Conservation (phyloP, 179 eudicot species). For the Carnegiea gigantea region DNA sequence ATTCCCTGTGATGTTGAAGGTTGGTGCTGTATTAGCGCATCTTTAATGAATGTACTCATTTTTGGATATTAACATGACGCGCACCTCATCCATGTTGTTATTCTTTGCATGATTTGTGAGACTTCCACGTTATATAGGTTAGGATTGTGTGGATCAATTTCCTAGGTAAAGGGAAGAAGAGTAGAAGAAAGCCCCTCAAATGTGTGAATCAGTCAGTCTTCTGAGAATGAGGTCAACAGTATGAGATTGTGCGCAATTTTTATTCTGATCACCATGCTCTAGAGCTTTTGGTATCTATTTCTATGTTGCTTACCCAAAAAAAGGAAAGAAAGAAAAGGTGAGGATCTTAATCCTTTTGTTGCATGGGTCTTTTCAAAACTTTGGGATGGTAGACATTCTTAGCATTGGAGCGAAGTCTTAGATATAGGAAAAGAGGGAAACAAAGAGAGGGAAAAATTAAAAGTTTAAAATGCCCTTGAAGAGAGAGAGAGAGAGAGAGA, state of each 20-base stretch:
- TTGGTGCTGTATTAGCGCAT: constrained; percentile 18
- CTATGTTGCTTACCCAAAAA: background rate
- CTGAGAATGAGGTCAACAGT: too few species aligned
- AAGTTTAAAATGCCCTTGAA: background rate
- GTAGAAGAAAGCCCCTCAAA: background rate
- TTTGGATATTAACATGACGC: background rate
- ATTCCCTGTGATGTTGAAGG: constrained; percentile 91
- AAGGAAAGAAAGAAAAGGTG: too few species aligned
- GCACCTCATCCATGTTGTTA: background rate
- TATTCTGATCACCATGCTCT: background rate
- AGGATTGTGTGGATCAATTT: background rate
- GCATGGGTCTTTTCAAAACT: too few species aligned
- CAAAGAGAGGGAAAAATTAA: background rate
- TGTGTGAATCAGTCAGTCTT: background rate
- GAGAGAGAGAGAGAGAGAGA: background rate
- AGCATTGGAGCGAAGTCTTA: too few species aligned
- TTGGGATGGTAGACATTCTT: too few species aligned
- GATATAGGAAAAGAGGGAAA: too few species aligned
- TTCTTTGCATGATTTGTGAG: background rate
- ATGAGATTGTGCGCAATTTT: background rate
- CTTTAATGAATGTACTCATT: background rate
- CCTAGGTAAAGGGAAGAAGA: background rate
- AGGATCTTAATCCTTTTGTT: too few species aligned
- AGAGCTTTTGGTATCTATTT: background rate
- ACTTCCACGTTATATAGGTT: background rate